Base-by-base conservation (phyloP, 768 basidiomycete genomes). In the Auricularia auricula-judae region DNA sequence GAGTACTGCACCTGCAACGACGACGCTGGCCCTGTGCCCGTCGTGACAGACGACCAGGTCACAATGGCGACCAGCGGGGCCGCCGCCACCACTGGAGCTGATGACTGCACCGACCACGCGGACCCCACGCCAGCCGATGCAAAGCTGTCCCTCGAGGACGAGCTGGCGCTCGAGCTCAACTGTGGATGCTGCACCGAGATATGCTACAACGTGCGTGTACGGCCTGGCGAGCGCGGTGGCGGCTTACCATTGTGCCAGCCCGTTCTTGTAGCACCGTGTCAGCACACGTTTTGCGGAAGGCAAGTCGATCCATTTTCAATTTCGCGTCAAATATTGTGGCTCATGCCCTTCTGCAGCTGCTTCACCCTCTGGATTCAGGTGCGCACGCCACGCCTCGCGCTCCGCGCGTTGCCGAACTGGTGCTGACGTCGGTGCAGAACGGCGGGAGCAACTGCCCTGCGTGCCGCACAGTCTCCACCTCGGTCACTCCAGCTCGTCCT, bases 211-310 rank as follows among this genome's bases (percentile, higher is more conserved):
- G 66, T 67, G 54, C 43, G 66, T 60, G 53, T 65, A 42, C 39
- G 39, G 62, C 21, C 60, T 62, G 60, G 35, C 51, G 69, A n/a
- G 3, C 33, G 14, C 5, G 29, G 33, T 60, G 11, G 4, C 5
- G 18, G 34, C 21, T 53, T 36, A 23, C 60, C 56, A 56, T 14
- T 63, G 33, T 35, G 60, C 36, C 33, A 83, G 66, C 91, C 91
- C 2, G 91, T 93, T 16, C 77, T 91, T 35, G 88, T 93, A 62
- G 80, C 82, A 42, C 91, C 91, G 36, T 93, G 91, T 73, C 89
- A 92, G 69, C 91, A 93, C 79, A 91, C 89, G 80, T 93, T 92
- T 72, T 93, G 91, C 70, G 91, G 91, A 74, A 91, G 91, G 89
- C 91, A 74, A 65, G 76, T 69, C 61, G 59, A 1, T 36, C 14